phyloP scores from a whole-genome alignment of 1,139 yeast species.

The Nakaseomyces sp. region DNA sequence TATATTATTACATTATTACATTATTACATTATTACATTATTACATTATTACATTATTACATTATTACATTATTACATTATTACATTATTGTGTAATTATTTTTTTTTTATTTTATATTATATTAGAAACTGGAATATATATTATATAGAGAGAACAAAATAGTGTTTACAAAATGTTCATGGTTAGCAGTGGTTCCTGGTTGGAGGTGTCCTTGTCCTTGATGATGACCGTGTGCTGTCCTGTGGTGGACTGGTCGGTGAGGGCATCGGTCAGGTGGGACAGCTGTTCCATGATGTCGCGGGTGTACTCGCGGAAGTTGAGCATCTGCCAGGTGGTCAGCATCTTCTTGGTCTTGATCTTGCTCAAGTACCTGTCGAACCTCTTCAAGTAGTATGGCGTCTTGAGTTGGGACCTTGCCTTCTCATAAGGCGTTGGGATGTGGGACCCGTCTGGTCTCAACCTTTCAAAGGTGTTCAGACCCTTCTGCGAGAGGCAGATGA shows the following conservation, averaged over 20 bases:
- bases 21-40: no score
- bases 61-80: no score
- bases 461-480: background rate
- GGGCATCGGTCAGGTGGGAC: background rate
- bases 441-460: background rate
- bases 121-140: no score
- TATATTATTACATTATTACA: no score
- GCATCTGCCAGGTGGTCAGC: conserved; percentile 3
- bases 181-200: background rate
- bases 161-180: background rate
- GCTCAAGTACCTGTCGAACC: conserved; percentile 2
- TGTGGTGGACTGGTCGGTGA: background rate
- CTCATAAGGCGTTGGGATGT: background rate
- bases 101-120: no score
- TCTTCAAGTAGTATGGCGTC: background rate
- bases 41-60: no score
- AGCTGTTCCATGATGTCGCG: conserved; percentile 1
- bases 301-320: conserved; percentile 5
- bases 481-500: background rate
- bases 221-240: background rate
- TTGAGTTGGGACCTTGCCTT: background rate
- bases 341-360: background rate
- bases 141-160: no score
- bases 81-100: no score
- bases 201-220: background rate